These are phyloP conservation scores for Curvularia eragrostidis DNA, from an alignment of 2,329 filamentous ascomycete genomes.

Conservation along the genomic window DNA sequence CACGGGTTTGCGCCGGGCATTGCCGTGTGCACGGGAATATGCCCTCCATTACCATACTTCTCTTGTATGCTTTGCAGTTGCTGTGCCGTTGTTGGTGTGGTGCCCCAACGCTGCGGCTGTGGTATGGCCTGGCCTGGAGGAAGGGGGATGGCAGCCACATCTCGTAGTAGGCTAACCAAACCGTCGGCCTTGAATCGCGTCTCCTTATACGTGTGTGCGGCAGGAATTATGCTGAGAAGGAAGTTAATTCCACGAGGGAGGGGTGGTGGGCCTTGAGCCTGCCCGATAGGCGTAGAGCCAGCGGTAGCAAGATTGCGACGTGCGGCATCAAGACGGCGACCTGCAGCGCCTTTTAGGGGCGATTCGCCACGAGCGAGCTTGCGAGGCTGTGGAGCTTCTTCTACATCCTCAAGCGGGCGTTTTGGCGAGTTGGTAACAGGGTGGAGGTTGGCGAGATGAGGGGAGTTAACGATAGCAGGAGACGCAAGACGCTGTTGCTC, in stretches of 20 bases:
- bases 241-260: conserved; percentile 69
- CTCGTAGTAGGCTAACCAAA: conserved; percentile 75
- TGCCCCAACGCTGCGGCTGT: conserved; percentile 34
- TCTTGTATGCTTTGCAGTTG: conserved; percentile 43
- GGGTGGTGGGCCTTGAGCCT: conserved; percentile 60
- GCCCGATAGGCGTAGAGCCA: conserved; percentile 36
- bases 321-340: conserved; percentile 82
- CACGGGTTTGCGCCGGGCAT: conserved; percentile 14
- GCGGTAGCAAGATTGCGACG: conserved; percentile 53
- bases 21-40: conserved; percentile 12
- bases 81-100: conserved; percentile 35
- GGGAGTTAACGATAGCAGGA: conserved; percentile 40
- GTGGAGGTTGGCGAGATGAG: conserved; percentile 35
- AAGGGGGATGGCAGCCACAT: conserved; percentile 41
- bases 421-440: conserved; percentile 53
- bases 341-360: conserved; percentile 88
- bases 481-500: conserved; percentile 37
- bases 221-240: conserved; percentile 74
- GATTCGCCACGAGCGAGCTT: conserved; percentile 91
- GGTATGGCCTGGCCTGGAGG: conserved; percentile 19
- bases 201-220: conserved; percentile 73
- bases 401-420: conserved; percentile 63
- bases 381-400: conserved; percentile 78
- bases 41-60: conserved; percentile 34
- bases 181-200: conserved; percentile 72